Evolutionary conservation across 1,284 basidiomycete genomes (phyloP).

Genomic region (Chondrostereum purpureum): DNA sequence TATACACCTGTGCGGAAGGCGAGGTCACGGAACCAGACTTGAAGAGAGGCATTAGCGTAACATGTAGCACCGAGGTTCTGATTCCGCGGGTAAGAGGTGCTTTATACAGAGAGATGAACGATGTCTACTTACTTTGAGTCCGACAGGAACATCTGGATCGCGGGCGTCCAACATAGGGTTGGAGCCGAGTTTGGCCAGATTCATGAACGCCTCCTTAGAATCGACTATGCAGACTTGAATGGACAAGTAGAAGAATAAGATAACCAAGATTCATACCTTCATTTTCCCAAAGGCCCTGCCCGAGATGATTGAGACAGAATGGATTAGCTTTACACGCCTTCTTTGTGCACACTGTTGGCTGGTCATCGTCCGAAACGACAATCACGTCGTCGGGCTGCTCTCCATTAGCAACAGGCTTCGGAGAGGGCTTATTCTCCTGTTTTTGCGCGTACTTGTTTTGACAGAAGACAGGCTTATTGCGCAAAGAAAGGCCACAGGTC

Average conservation of each 20-base stretch:
- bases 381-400: slow-evolving; percentile 57
- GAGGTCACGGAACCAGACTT: slow-evolving; percentile 74
- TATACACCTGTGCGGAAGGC: slow-evolving; percentile 64
- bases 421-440: neutral
- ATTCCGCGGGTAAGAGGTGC: slow-evolving; percentile 5
- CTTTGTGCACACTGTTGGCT: slow-evolving; percentile 47
- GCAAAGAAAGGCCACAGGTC: slow-evolving; percentile 59
- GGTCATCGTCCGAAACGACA: slow-evolving; percentile 62
- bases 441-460: slow-evolving; percentile 42
- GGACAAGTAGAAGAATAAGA: slow-evolving; percentile 6
- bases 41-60: slow-evolving; percentile 88
- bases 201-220: slow-evolving; percentile 46
- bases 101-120: slow-evolving; percentile 2
- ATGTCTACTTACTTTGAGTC: slow-evolving; percentile 68
- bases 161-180: slow-evolving; percentile 47
- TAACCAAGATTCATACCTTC: slow-evolving; percentile 38
- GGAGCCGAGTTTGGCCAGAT: slow-evolving; percentile 42
- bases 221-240: slow-evolving; percentile 15
- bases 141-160: slow-evolving; percentile 61
- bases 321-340: slow-evolving; percentile 70
- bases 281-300: slow-evolving; percentile 72
- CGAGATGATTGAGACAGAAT: slow-evolving; percentile 80
- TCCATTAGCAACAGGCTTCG: slow-evolving; percentile 20
- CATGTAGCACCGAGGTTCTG: slow-evolving; percentile 92
- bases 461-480: slow-evolving; percentile 44